Evolutionary conservation across 257 asterid species (phyloP).

Genomic region (Ocimum tenuiflorum): DNA sequence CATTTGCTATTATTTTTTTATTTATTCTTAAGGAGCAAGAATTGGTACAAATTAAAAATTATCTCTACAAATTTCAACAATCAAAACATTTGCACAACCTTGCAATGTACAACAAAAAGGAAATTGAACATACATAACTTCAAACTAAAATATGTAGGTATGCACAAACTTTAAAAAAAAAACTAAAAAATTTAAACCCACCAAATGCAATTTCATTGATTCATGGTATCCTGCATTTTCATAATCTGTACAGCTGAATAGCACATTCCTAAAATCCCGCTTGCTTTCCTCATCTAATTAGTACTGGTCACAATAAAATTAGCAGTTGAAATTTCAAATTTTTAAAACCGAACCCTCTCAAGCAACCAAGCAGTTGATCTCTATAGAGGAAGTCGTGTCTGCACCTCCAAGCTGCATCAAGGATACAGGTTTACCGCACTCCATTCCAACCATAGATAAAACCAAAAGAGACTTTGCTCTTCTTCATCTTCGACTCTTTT

Average conservation of each 20-base stretch:
- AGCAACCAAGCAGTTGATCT: conserved; percentile 16
- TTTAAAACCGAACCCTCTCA: neutral
- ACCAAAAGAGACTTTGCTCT: conserved; percentile 10
- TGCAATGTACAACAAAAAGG: too few species aligned
- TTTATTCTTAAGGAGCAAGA: too few species aligned
- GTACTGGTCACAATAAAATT: conserved; percentile 26
- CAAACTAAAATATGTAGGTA: too few species aligned
- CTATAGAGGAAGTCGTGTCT: conserved; percentile 17
- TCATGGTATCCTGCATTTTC: conserved; percentile 25
- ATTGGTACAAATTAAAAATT: too few species aligned
- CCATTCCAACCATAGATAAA: conserved; percentile 8
- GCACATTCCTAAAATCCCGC: conserved; percentile 28
- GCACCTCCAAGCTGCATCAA: conserved; percentile 21
- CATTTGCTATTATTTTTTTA: too few species aligned
- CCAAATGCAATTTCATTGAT: conserved; percentile 25
- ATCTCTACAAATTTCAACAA: too few species aligned
- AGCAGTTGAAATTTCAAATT: conserved; percentile 12
- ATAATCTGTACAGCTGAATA: conserved; percentile 36
- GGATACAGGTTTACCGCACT: neutral
- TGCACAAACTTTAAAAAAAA: too few species aligned
- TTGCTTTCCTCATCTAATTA: conserved; percentile 16
- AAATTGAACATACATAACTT: too few species aligned
- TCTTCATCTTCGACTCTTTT: conserved; percentile 13
- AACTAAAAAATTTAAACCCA: neutral
- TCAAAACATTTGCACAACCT: too few species aligned